A percentile compares a stretch with the other conserved stretches of the same genome.
Conservation (phyloP, 2,329 filamentous ascomycete genomes). For the Xylariomycetidae sp. region DNA sequence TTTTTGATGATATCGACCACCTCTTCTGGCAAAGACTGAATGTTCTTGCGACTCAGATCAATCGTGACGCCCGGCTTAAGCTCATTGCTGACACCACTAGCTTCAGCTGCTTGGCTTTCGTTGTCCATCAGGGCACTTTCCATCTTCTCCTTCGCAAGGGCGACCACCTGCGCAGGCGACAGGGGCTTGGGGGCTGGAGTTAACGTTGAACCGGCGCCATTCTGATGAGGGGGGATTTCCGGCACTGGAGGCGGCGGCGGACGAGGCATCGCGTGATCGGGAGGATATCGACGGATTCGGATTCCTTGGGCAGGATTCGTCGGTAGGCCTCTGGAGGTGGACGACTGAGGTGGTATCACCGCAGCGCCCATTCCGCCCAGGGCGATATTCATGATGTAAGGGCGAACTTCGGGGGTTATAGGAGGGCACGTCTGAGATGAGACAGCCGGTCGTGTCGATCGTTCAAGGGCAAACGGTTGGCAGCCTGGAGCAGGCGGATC, state of each 20-base stretch:
- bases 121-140: slow-evolving; percentile 60
- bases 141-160: slow-evolving; percentile 61
- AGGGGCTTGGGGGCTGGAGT: slow-evolving; percentile 46
- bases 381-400: slow-evolving; percentile 21
- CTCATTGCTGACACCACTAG: slow-evolving; percentile 52
- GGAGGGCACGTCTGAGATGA: slow-evolving; percentile 7
- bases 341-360: slow-evolving; percentile 22
- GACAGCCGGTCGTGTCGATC: slow-evolving; percentile 12
- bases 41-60: slow-evolving; percentile 70
- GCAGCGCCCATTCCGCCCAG: slow-evolving; percentile 25
- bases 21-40: slow-evolving; percentile 64
- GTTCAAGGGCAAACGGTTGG: slow-evolving; percentile 13
- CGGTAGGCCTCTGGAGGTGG: slow-evolving; percentile 22
- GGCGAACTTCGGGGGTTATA: slow-evolving; percentile 4
- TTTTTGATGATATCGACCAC: slow-evolving; percentile 70
- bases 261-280: slow-evolving; percentile 27
- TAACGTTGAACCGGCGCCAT: slow-evolving; percentile 36
- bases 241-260: slow-evolving; percentile 42
- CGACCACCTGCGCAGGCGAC: slow-evolving; percentile 58
- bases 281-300: slow-evolving; percentile 22
- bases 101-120: slow-evolving; percentile 55
- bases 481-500: slow-evolving; percentile 10
- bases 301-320: slow-evolving; percentile 22
- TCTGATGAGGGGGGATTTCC: slow-evolving; percentile 34
- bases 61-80: slow-evolving; percentile 69